These are phyloP conservation scores for Suhomyces choctaworum DNA, from an alignment of 1,139 yeast species.

Conservation along the genomic window DNA sequence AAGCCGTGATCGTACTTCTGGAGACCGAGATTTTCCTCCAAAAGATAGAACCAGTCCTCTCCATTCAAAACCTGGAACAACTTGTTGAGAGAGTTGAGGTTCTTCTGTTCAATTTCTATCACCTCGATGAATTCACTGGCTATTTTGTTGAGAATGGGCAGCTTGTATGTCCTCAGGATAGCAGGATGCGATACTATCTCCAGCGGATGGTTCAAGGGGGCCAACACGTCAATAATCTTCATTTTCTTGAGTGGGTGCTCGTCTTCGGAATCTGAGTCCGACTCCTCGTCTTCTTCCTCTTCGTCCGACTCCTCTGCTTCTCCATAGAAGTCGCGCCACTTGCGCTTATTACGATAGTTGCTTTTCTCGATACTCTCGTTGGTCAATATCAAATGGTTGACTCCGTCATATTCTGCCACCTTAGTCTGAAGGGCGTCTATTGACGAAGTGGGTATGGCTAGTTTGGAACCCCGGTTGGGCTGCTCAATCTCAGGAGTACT, in stretches of 20 bases:
- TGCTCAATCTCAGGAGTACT: slow-evolving; percentile 15
- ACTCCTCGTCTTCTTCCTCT: slow-evolving; percentile 24
- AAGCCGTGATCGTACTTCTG: slow-evolving; percentile 70
- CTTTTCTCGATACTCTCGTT: slow-evolving; percentile 36
- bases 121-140: slow-evolving; percentile 73
- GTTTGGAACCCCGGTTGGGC: slow-evolving; percentile 41
- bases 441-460: slow-evolving; percentile 21
- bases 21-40: slow-evolving; percentile 64
- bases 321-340: slow-evolving; percentile 36
- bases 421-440: slow-evolving; percentile 31
- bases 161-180: slow-evolving; percentile 62
- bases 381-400: slow-evolving; percentile 40
- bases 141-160: slow-evolving; percentile 50
- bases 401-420: slow-evolving; percentile 46
- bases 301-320: slow-evolving; percentile 15
- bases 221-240: slow-evolving; percentile 55
- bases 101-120: slow-evolving; percentile 77
- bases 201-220: slow-evolving; percentile 78
- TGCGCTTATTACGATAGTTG: slow-evolving; percentile 33
- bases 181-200: slow-evolving; percentile 76
- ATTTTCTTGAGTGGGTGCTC: slow-evolving; percentile 39
- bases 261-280: slow-evolving; percentile 24
- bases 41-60: slow-evolving; percentile 72
- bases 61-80: slow-evolving; percentile 80
- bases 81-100: slow-evolving; percentile 67